Conservation (phyloP, 495 filamentous ascomycete species). For the Cladorrhinum samala region DNA sequence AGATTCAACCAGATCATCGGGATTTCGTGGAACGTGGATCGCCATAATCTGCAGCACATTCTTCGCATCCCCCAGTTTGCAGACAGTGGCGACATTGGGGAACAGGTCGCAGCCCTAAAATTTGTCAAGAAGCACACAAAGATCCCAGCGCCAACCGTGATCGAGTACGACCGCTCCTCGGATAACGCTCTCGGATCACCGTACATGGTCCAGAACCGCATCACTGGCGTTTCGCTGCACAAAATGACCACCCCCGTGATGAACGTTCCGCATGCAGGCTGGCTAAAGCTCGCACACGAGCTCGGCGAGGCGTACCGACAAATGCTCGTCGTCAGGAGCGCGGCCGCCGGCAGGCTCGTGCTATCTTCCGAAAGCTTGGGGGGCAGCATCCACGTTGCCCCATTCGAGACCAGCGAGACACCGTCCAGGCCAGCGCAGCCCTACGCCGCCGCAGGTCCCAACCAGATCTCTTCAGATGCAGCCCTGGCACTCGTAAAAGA, state of each 20-base stretch:
- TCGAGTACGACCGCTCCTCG: background rate
- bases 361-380: background rate
- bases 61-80: slow-evolving; percentile 2
- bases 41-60: background rate
- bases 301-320: background rate
- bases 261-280: background rate
- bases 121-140: background rate
- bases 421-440: background rate
- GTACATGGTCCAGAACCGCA: background rate
- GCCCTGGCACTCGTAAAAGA: background rate
- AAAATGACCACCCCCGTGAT: background rate
- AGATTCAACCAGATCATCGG: slow-evolving; percentile 7
- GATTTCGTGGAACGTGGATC: background rate
- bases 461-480: background rate
- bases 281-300: background rate
- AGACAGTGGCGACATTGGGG: background rate
- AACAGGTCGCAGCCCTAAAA: background rate
- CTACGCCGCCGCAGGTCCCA: background rate
- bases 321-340: background rate
- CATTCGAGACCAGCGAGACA: background rate
- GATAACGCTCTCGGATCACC: background rate
- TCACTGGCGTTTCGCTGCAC: background rate
- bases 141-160: background rate
- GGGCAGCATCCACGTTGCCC: background rate
- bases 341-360: background rate